Percentiles rank a stretch among this genome's conserved stretches.
Evolutionary conservation across 768 basidiomycete species (phyloP).

Genomic region (Russula lepida): DNA sequence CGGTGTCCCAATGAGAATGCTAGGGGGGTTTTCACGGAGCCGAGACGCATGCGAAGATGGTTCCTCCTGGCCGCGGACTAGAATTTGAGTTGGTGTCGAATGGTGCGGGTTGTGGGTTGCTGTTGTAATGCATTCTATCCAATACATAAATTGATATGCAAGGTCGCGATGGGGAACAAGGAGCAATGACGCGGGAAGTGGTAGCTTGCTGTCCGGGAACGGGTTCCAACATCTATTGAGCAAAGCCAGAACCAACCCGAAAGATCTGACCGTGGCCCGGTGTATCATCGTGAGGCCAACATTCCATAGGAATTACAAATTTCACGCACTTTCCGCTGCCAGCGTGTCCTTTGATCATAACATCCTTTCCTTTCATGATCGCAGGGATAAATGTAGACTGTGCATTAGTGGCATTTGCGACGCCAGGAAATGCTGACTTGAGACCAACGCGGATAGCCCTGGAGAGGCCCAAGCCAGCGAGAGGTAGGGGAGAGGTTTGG

Average conservation of each 20-base stretch:
- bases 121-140: constrained; percentile 5
- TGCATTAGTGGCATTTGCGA: constrained; percentile 47
- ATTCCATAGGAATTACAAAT: neutral
- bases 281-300: neutral
- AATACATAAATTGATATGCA: constrained; percentile 11
- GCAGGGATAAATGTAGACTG: constrained; percentile 58
- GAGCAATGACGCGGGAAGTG: constrained; percentile 10
- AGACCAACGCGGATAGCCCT: constrained; percentile 42
- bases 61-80: constrained; percentile 45
- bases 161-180: constrained; percentile 18
- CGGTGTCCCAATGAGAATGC: constrained; percentile 65
- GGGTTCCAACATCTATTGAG: constrained; percentile 44
- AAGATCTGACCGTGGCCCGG: constrained; percentile 49
- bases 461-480: constrained; percentile 47
- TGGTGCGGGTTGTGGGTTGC: constrained; percentile 12
- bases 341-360: constrained; percentile 62
- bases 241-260: constrained; percentile 58
- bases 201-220: neutral
- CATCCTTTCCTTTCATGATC: constrained; percentile 46
- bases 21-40: constrained; percentile 35
- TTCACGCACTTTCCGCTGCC: constrained; percentile 68
- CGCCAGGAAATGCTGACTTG: constrained; percentile 50
- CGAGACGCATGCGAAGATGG: constrained; percentile 31
- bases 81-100: constrained; percentile 44
- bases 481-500: constrained; percentile 25